These are phyloP conservation scores for Sextonia rubra DNA, from an alignment of 164 flowering plant genomes.

Conservation along the genomic window DNA sequence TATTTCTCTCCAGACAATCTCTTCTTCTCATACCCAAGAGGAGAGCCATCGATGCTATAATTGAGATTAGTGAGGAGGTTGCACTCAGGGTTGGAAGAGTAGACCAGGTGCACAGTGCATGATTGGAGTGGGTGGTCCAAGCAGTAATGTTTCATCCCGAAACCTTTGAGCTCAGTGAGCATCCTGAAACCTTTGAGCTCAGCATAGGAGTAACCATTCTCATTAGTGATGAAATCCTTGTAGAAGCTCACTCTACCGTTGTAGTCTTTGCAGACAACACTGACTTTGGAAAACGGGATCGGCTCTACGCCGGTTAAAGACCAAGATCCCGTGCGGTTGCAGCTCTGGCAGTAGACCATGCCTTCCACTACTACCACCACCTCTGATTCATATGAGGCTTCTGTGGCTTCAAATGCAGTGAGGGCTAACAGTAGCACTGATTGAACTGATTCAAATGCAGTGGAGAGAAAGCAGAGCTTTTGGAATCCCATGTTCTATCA, in stretches of 20 bases:
- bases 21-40: slow-evolving; percentile 63
- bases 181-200: slow-evolving; percentile 49
- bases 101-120: slow-evolving; percentile 61
- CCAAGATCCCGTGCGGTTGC: slow-evolving; percentile 50
- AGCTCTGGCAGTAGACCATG: slow-evolving; percentile 78
- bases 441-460: too few relatives aligned
- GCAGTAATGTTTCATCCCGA: slow-evolving; percentile 35
- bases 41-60: slow-evolving; percentile 54
- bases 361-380: slow-evolving; percentile 58
- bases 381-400: slow-evolving; percentile 2
- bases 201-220: slow-evolving; percentile 65
- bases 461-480: background rate
- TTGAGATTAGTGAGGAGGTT: slow-evolving; percentile 52
- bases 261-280: slow-evolving; percentile 68
- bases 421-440: background rate
- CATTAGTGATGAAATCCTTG: slow-evolving; percentile 43
- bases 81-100: slow-evolving; percentile 61
- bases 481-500: background rate
- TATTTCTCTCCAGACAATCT: slow-evolving; percentile 29
- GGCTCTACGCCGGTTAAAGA: slow-evolving; percentile 52
- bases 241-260: slow-evolving; percentile 55
- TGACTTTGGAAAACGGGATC: slow-evolving; percentile 46
- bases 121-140: slow-evolving; percentile 79
- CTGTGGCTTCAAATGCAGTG: background rate
- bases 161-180: too few relatives aligned